Evolutionary conservation across 2,329 filamentous ascomycete species (phyloP), one percentile per base, ranked within the genome.

Genomic region (Biscogniauxia mediterranea): DNA sequence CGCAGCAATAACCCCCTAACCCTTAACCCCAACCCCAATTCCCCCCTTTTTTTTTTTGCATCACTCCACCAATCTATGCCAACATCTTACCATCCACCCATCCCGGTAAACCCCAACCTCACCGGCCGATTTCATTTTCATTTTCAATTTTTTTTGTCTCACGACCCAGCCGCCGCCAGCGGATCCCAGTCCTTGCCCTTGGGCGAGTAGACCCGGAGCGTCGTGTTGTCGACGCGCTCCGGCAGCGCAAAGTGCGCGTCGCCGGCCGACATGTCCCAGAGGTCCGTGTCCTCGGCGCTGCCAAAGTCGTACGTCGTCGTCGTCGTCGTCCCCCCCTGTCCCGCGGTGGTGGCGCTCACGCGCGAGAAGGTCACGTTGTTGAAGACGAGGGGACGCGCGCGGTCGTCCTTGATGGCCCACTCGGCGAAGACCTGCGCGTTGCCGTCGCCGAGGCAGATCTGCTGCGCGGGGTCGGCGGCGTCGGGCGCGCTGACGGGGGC

Each of bases 361-460:
- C 52, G 28, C n/a, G 46, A 19, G 54, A 66, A 66, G n/a, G 57
- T 64, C 20, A 66, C 52, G 50, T 64, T 66, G 26, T 61, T 59
- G 58, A 62, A 66, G 9, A 61, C 49, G 1, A 61, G 56, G n/a
- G 56, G 19, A 6, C 49, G 38, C 52, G 25, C 25, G 15, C 56
- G 42, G 23, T 58, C 52, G 21, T 52, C 38, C 17, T 23, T 53
- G 26, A 61, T 57, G 13, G 8, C 20, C 62, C 58, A 62, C 54
- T 64, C 58, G 54, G 57, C 46, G 28, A 55, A 61, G n/a, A 64
- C 58, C 20, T 56, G 52, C 6, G 57, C 64, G 11, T 55, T 58
- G 25, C 61, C 63, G 11, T 57, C 5, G 7, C 61, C 63, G 49
- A 60, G 61, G 23, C 64, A 65, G 32, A 65, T 64, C 13, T 61